Base-by-base conservation (phyloP, 2,329 filamentous ascomycete genomes). In the Clarireedia homoeocarpa region DNA sequence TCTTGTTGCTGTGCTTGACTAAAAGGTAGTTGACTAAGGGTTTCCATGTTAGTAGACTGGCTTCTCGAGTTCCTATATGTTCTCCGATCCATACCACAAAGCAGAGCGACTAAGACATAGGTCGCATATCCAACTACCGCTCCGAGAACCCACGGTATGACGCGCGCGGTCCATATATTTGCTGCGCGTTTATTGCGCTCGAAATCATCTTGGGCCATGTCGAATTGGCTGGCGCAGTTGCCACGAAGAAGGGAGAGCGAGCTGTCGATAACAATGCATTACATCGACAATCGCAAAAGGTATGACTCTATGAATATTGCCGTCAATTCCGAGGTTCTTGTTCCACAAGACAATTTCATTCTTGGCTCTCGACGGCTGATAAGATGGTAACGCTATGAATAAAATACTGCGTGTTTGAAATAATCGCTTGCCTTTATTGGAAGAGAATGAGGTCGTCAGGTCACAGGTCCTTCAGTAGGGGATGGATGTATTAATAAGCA, bases 21-120 rank as follows among this genome's bases (percentile, higher is more conserved):
- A 91, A 75, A 47, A 95, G 79, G 68, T 89, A 91, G 63, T 87
- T 74, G 62, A 92, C 88, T 89, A 66, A 55, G 57, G 59, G 47
- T 5, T 5, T 26, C 17, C 17, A 20, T 44, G n/a, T 55, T 55
- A 55, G 53, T 38, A 55, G 15, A 12, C 10, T 23, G 44, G 66
- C 39, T 39, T 36, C 20, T 24, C 47, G 23, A 10, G n/a, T 26
- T 39, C n/a, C 14, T 15, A 47, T 6, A 42, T 20, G 26, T 51
- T 40, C 26, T 40, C 20, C 40, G 48, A 39, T 57, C 75, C 85
- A 67, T 71, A 91, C 88, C 75, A 68, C 85, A 88, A 59, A 91
- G 71, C 47, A 78, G 77, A 60, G 79, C 83, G 49, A 88, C 81
- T 49, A 91, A 70, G 14, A 84, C 83, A 72, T 87, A 96, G 36